A percentile compares a stretch with the other conserved stretches of the same genome.
Evolutionary conservation across 2,329 filamentous ascomycete genomes (phyloP).

Genomic region (Fusarium torreyae): DNA sequence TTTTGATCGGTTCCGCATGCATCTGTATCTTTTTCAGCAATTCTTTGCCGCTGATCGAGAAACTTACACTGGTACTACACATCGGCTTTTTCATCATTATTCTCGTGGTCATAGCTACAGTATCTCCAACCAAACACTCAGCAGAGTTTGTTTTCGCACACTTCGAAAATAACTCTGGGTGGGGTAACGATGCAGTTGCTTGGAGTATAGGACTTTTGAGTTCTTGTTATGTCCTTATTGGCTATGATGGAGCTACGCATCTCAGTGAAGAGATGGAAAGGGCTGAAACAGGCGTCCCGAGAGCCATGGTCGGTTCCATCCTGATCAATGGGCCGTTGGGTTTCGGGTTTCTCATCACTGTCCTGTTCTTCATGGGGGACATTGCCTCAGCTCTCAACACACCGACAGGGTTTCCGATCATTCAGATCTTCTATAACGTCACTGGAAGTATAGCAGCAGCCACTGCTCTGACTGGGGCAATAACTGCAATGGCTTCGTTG

Average conservation of each 20-base stretch:
- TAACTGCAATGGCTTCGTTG: constrained; percentile 6
- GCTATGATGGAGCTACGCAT: constrained; percentile 11
- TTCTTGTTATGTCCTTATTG: constrained; percentile 8
- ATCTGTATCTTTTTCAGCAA: constrained; percentile 10
- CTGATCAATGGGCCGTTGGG: constrained; percentile 10
- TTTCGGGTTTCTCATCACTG: constrained; percentile 4
- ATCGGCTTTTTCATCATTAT: constrained; percentile 18
- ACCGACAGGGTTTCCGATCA: constrained; percentile 13
- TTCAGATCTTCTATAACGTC: constrained; percentile 9
- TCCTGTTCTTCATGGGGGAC: constrained; percentile 10
- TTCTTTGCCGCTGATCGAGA: constrained; percentile 14
- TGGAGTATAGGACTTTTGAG: constrained; percentile 14
- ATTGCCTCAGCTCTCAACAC: constrained; percentile 2
- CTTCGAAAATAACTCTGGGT: constrained; percentile 19
- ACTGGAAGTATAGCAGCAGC: constrained; percentile 3
- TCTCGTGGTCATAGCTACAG: constrained; percentile 1
- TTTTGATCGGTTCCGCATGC: background rate
- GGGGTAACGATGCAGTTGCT: constrained; percentile 3
- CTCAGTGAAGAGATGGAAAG: constrained; percentile 20
- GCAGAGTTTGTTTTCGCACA: constrained; percentile 12
- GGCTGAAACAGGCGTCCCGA: constrained; percentile 1
- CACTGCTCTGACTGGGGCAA: background rate
- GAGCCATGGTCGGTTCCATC: constrained; percentile 14
- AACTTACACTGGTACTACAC: constrained; percentile 17
- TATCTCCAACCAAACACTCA: constrained; percentile 7